Evolutionary conservation across 805 yeast species (phyloP), one percentile per base, ranked within the genome.

Genomic region (Kregervanrija delftensis): DNA sequence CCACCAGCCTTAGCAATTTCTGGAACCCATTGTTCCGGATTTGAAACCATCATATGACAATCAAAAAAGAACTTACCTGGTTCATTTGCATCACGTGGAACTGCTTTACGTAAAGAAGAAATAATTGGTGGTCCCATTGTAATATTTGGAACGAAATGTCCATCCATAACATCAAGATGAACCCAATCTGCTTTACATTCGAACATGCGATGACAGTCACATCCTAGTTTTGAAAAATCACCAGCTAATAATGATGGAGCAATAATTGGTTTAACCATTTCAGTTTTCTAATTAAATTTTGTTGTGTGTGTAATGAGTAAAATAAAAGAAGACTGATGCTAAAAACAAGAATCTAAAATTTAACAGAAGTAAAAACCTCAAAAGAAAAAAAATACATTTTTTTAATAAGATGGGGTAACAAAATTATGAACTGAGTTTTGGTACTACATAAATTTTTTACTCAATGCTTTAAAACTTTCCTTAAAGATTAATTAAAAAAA

Each of bases 81-180:
- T 12, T 35, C 15, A 2, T 41, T 4, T 16, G 37, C 46, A 37
- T 58, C 57, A 58, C 82, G 73, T 42, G 98, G 96, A 39, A 89
- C 76, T 32, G 79, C 78, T 50, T 79, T 75, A 57, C 97, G 79
- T 59, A 90, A 75, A 32, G 86, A 78, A 45, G 79, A 68, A 41
- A 90, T 89, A 44, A 91, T 78, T 45, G 96, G 96, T 33, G 95
- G 88, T 22, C 99, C 99, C 58, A 93, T 72, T 1, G 96, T 83
- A 53, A 93, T 83, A 69, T 93, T 93, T 53, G 99, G 99, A 41
- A 93, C 99, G 62, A 93, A 93, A 66, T 91, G 90, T 40, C 99
- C 99, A 63, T 93, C 99, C 99, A 93, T 93, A 40, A 93, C 91
- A 66, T 93, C 99, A 43, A 93, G 80, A 66, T 93, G 99, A 49